Base-by-base conservation (phyloP, 164 flowering plant genomes). In the Vitis rotundifolia region DNA sequence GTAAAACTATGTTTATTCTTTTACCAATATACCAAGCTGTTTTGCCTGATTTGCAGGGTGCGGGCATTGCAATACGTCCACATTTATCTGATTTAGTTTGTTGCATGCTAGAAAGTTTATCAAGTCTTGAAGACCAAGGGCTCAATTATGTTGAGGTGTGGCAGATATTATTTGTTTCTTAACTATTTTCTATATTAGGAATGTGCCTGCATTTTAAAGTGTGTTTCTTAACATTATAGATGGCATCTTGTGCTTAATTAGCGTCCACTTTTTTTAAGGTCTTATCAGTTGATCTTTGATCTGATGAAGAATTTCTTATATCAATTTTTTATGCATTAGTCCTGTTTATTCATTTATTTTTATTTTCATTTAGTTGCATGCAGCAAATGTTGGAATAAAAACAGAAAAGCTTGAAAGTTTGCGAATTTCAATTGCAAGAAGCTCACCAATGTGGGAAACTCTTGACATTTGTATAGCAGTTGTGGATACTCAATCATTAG, bases 391-490 rank as follows among this genome's bases (percentile, higher is more conserved):
- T 75, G 98, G 99, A 60, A 84, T 93, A 77, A 88, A 93, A 60
- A 75, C 89, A 37, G 99, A 95, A 69, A 95, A 91, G 82, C 98
- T 95, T 74, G 99, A 95, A 73, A 93, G 78, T 77, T 79, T 95
- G 75, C 91, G 99, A 53, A 84, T 95, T 75, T 86, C 99, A 61
- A 90, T 90, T 73, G 92, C 99, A 57, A 95, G 88, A 80, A 88
- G 96, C 70, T 95, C 99, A 77, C 91, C 98, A 48, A 93, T 95
- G 99, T 95, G 99, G 99, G 99, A 93, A 82, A 95, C 99, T 72
- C 97, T 95, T 62, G 98, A 95, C 66, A 73, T 82, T 11, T 95
- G 98, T 83, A 83, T 95, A 56, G 86, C 86, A 58, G 89, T 88
- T 74, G 88, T 87, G 59, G 93, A 95, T 84, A 65, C 84, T 15